Conservation (phyloP, 306 rosid genomes). For the Abrus precatorius region DNA sequence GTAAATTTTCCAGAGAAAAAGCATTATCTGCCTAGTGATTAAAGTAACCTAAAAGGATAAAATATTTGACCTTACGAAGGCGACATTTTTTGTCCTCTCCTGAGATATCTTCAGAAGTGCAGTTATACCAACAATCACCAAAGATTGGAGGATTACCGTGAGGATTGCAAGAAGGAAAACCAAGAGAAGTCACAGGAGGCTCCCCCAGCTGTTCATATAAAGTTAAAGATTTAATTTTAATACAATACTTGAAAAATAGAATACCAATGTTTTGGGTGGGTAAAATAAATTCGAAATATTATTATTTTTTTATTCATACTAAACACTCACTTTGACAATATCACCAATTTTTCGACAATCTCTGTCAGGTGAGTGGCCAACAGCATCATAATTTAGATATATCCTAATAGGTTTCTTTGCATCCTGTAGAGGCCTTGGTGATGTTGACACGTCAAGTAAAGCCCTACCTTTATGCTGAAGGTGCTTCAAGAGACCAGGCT, state of each 20-base stretch:
- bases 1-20: constrained; percentile 11
- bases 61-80: constrained; percentile 77
- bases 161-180: constrained; percentile 84
- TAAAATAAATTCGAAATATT: constrained; percentile 8
- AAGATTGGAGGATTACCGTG: constrained; percentile 76
- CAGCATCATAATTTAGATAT: constrained; percentile 96
- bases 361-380: constrained; percentile 94
- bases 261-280: constrained; percentile 30
- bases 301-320: neutral
- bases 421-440: constrained; percentile 60
- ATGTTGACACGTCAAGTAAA: constrained; percentile 70
- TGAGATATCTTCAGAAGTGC: constrained; percentile 92
- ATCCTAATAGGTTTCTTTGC: constrained; percentile 87
- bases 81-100: constrained; percentile 86
- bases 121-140: constrained; percentile 99
- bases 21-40: constrained; percentile 1
- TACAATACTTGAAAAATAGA: constrained; percentile 35
- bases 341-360: constrained; percentile 85
- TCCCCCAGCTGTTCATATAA: constrained; percentile 82
- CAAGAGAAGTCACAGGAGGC: constrained; percentile 68
- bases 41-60: constrained; percentile 26
- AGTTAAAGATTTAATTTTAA: constrained; percentile 22
- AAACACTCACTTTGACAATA: constrained; percentile 80
- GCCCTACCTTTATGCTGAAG: constrained; percentile 80
- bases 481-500: constrained; percentile 55